phyloP scores from a whole-genome alignment of 78 protist species.

The Cavenderia fasciculata region DNA sequence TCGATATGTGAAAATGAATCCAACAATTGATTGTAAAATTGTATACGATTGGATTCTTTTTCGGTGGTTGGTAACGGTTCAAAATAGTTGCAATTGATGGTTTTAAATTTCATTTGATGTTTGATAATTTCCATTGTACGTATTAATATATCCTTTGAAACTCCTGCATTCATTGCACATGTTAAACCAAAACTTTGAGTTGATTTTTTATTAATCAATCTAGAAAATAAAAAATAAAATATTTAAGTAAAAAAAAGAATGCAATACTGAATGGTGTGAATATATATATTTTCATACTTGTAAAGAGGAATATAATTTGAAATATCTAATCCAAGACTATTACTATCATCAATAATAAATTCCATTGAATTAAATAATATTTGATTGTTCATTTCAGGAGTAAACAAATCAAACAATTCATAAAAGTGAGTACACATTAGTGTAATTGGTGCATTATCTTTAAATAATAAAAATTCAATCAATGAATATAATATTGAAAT shows the following conservation, averaged over 20 bases:
- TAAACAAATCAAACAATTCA: conserved; percentile 45
- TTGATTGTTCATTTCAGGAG: neutral
- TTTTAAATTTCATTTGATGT: conserved; percentile 27
- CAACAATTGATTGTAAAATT: too few species aligned
- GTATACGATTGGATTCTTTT: neutral
- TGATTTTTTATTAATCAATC: conserved; percentile 18
- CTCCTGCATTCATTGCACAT: conserved; percentile 53
- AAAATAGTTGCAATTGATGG: neutral
- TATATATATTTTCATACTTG: neutral
- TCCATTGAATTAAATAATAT: conserved; percentile 40
- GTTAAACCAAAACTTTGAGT: conserved; percentile 31
- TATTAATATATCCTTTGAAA: neutral
- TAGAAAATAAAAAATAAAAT: conserved; percentile 14
- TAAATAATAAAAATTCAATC: neutral
- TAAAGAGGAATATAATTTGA: neutral
- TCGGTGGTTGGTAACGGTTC: neutral
- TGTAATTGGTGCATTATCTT: neutral
- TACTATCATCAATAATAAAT: conserved; percentile 6
- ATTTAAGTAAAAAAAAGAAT: neutral
- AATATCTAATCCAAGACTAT: neutral
- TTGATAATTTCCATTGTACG: conserved; percentile 30
- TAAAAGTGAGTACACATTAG: conserved; percentile 54
- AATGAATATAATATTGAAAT: conserved; percentile 41
- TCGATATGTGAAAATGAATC: too few species aligned
- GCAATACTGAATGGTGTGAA: neutral